Conservation (phyloP, 495 filamentous ascomycete genomes). For the Tuber umbilicatum region DNA sequence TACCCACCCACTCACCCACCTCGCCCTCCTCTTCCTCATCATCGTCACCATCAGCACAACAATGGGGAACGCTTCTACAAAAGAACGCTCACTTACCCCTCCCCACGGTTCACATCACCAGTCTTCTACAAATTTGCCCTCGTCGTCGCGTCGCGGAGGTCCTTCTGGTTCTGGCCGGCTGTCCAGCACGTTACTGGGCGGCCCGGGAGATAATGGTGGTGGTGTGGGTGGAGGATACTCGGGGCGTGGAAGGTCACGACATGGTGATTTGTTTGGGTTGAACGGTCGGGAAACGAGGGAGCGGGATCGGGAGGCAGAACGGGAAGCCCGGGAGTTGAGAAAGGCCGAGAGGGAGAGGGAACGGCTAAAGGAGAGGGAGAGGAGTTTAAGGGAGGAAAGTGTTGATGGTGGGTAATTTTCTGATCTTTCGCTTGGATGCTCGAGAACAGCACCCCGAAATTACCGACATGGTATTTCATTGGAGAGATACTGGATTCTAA, state of each 20-base stretch:
- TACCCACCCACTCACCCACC: neutral
- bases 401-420: constrained; percentile 57
- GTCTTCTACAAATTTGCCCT: constrained; percentile 25
- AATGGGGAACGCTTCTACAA: constrained; percentile 41
- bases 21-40: neutral
- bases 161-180: constrained; percentile 33
- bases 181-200: constrained; percentile 17
- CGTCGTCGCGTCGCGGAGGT: constrained; percentile 33
- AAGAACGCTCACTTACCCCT: constrained; percentile 40
- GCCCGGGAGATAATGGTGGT: constrained; percentile 9
- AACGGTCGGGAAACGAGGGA: constrained; percentile 35
- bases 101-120: constrained; percentile 29
- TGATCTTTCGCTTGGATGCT: constrained; percentile 10
- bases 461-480: neutral
- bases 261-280: constrained; percentile 37
- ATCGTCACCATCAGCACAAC: neutral
- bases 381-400: constrained; percentile 86
- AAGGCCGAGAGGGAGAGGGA: constrained; percentile 75
- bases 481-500: constrained; percentile 7
- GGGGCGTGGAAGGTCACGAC: constrained; percentile 32
- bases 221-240: constrained; percentile 22
- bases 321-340: constrained; percentile 81
- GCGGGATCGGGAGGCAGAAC: constrained; percentile 60
- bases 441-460: neutral
- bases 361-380: constrained; percentile 73